Conservation (phyloP, 1,284 basidiomycete species). For the Mycena citricolor region DNA sequence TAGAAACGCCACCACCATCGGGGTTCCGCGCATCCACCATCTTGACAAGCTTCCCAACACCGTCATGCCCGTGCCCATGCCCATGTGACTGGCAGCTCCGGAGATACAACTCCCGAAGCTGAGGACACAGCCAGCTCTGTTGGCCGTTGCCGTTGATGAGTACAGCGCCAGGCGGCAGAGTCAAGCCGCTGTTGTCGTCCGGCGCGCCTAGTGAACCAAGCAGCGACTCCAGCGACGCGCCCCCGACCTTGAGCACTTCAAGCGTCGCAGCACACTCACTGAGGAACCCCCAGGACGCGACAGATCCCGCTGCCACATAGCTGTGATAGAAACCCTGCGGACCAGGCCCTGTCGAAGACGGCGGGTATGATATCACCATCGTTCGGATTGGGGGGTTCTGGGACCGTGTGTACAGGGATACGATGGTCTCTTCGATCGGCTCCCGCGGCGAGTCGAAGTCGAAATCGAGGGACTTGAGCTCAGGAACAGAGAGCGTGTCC, state of each 20-base stretch:
- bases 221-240: constrained; percentile 61
- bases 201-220: constrained; percentile 53
- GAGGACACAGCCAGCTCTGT: constrained; percentile 69
- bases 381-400: constrained; percentile 51
- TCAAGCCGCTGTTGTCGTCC: constrained; percentile 52
- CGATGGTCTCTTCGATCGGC: constrained; percentile 65
- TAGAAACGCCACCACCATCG: constrained; percentile 38
- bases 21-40: constrained; percentile 71
- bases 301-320: constrained; percentile 32
- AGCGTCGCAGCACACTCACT: constrained; percentile 43
- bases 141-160: neutral
- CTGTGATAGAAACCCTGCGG: constrained; percentile 39
- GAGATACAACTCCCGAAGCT: constrained; percentile 54
- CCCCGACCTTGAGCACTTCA: constrained; percentile 58
- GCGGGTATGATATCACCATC: constrained; percentile 59
- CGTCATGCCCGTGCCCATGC: constrained; percentile 39
- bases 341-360: constrained; percentile 1
- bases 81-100: constrained; percentile 57
- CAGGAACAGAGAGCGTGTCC: constrained; percentile 59
- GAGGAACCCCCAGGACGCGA: constrained; percentile 49
- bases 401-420: constrained; percentile 56
- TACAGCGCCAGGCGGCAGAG: too few relatives aligned
- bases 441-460: constrained; percentile 65
- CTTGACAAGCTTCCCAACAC: constrained; percentile 62
- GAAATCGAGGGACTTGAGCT: constrained; percentile 53